Evolutionary conservation across 768 basidiomycete genomes (phyloP).

Genomic region (Rhodotorula kratochvilovae): DNA sequence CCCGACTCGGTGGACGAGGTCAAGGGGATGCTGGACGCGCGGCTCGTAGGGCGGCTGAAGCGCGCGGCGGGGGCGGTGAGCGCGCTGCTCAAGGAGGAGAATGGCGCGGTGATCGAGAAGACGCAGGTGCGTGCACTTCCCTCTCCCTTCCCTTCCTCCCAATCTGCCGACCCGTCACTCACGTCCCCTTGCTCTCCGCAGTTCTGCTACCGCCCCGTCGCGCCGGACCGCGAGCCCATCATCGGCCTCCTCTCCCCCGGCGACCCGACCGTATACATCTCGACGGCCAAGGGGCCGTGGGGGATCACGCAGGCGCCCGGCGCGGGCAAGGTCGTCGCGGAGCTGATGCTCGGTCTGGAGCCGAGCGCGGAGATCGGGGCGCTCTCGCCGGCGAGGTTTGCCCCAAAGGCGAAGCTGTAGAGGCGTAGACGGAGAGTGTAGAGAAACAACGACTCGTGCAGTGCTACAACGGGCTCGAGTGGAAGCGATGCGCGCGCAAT

Average conservation of each 20-base stretch:
- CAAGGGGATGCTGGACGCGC: conserved; percentile 18
- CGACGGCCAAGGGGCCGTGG: conserved; percentile 52
- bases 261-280: conserved; percentile 43
- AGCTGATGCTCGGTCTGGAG: conserved; percentile 3
- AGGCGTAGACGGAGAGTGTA: neutral
- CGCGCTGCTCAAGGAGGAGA: conserved; percentile 24
- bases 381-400: conserved; percentile 12
- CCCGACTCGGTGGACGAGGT: conserved; percentile 22
- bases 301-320: conserved; percentile 41
- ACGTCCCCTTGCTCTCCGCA: neutral
- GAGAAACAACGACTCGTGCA: too few species aligned
- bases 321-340: conserved; percentile 24
- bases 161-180: too few species aligned
- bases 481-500: too few species aligned
- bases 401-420: conserved; percentile 8
- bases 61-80: conserved; percentile 18
- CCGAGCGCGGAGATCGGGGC: conserved; percentile 16
- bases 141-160: neutral
- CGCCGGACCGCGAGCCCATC: conserved; percentile 46
- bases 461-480: too few species aligned
- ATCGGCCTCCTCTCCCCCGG: conserved; percentile 44
- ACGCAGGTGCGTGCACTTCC: conserved; percentile 13
- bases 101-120: conserved; percentile 26
- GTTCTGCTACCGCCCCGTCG: conserved; percentile 51
- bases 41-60: conserved; percentile 16